Percentiles rank a stretch among this genome's conserved stretches.
These are phyloP conservation scores for Gentiana dahurica DNA, from an alignment of 257 asterid genomes.

Conservation along the genomic window DNA sequence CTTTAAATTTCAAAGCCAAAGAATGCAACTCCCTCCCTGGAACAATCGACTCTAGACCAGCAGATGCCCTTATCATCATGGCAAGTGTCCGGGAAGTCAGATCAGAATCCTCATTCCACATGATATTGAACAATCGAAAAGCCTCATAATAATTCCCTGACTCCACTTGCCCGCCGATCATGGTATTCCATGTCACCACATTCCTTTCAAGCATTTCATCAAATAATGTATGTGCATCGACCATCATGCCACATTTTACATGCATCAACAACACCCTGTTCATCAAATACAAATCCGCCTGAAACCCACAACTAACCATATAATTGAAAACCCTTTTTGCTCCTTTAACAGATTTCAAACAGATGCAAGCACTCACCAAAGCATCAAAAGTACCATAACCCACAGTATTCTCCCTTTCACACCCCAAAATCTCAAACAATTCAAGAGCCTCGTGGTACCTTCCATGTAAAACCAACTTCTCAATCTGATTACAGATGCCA, in stretches of 20 bases:
- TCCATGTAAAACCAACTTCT: conserved; percentile 52
- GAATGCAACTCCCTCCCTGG: conserved; percentile 69
- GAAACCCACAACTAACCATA: conserved; percentile 29
- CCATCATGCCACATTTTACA: conserved; percentile 75
- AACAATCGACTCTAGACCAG: conserved; percentile 54
- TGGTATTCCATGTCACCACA: conserved; percentile 61
- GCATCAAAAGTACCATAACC: conserved; percentile 51
- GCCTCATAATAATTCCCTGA: conserved; percentile 53
- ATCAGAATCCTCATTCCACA: conserved; percentile 42
- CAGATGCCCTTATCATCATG: conserved; percentile 55
- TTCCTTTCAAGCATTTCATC: conserved; percentile 60
- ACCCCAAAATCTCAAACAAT: conserved; percentile 59
- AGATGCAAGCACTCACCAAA: conserved; percentile 60
- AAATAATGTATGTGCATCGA: conserved; percentile 60
- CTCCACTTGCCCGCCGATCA: conserved; percentile 61
- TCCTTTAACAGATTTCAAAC: conserved; percentile 52
- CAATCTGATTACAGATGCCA: conserved; percentile 54
- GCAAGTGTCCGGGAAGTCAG: conserved; percentile 46
- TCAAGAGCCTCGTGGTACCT: conserved; percentile 65
- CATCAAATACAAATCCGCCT: conserved; percentile 60
- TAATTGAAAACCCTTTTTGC: conserved; percentile 54
- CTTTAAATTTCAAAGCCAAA: conserved; percentile 51
- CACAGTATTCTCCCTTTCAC: conserved; percentile 24
- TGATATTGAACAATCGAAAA: conserved; percentile 46
- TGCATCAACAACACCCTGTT: conserved; percentile 66